Evolutionary conservation across 441 rosid species (phyloP), one percentile per base, ranked within the genome.

Genomic region (Brassica balearica): DNA sequence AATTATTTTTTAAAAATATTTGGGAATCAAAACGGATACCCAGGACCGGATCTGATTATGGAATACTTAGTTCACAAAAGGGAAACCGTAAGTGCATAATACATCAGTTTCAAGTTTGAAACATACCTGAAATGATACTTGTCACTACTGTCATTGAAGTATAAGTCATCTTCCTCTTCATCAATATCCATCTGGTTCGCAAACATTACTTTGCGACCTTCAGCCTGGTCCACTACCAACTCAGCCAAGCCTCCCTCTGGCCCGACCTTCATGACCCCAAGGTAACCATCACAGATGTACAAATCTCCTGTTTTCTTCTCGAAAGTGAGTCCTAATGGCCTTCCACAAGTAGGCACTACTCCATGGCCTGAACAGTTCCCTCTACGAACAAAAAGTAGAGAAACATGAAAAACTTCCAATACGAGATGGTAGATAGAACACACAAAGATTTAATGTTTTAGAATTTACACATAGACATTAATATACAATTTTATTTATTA

Each of bases 61-160:
- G 41, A 36, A 36, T 36, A 36, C 8, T 36, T 36, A 36, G 2
- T 36, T 36, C 41, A 8, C 41, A 36, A 36, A 36, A 36, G 41
- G 41, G 8, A 36, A 36, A 36, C 41, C 53, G 6, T 48, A n/a
- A 48, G 55, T 48, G 55, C 55, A 48, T 48, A 48, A 38, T n/a
- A 12, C 11, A 38, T 48, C n/a, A 48, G 55, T n/a, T 48, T 11
- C 6, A 48, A 48, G 55, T 0, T 12, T 48, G 14, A 4, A n/a
- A 48, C 14, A 48, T 67, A 67, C 97, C 95, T 87, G 84, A 92
- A 87, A 38, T 84, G 84, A 80, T 84, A 89, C 25, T 10, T 58
- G 38, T 86, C 82, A 69, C 97, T 92, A 11, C 90, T 80, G 65
- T 92, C 97, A 6, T 88, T 88, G 84, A 92, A 92, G 86, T 92